These are phyloP conservation scores for Metschnikowia baotianmanensis DNA, from an alignment of 805 yeast genomes.

Conservation along the genomic window DNA sequence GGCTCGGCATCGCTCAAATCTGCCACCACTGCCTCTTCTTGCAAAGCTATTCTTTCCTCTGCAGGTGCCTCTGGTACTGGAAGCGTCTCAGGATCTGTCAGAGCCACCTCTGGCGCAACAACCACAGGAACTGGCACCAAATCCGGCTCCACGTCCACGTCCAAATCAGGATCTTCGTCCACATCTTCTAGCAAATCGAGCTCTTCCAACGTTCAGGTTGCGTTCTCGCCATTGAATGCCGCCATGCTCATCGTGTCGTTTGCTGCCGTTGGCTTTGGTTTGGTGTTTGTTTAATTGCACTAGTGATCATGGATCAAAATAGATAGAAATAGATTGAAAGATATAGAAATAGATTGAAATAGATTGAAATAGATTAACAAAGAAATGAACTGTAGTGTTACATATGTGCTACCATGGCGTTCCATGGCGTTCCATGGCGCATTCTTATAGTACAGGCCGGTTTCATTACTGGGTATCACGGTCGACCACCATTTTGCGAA, in stretches of 20 bases:
- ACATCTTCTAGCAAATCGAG: constrained; percentile 20
- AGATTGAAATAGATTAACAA: not conserved
- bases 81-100: constrained; percentile 20
- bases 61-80: constrained; percentile 23
- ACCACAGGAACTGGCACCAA: constrained; percentile 26
- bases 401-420: too few relatives aligned
- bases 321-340: not conserved
- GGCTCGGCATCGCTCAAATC: constrained; percentile 52
- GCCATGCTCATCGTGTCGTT: constrained; percentile 24
- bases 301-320: not conserved
- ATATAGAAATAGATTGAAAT: not conserved
- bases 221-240: constrained; percentile 17
- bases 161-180: constrained; percentile 11
- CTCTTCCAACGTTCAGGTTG: constrained; percentile 23
- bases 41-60: too few relatives aligned
- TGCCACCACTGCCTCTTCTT: too few relatives aligned
- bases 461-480: constrained; percentile 14
- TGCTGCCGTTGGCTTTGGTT: constrained; percentile 29
- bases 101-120: constrained; percentile 20
- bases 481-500: constrained; percentile 43
- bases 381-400: too few relatives aligned
- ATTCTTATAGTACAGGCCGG: not conserved
- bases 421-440: too few relatives aligned
- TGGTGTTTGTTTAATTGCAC: constrained; percentile 19
- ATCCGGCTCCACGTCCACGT: constrained; percentile 19